Base-by-base conservation (phyloP, 306 rosid species). In the Cucurbita ficifolia region DNA sequence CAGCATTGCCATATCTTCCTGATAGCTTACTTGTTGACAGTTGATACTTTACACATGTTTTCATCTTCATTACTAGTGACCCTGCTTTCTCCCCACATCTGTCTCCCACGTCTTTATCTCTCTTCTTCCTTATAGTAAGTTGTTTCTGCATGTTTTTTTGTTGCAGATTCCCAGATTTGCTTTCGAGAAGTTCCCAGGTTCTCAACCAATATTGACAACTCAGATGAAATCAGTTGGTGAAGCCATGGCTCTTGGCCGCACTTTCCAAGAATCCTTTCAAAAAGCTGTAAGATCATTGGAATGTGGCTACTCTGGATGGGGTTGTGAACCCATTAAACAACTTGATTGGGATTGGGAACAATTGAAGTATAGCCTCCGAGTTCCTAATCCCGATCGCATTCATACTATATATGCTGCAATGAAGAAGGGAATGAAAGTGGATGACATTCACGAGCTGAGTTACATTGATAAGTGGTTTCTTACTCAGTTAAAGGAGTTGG, bases 201-300 rank as follows among this genome's bases (percentile, higher is more conserved):
- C 99, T 51, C 88, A 88, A 86, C 99, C 99, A 39, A 82, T 89
- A 68, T 77, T 95, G 81, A 95, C 99, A 0, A 95, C 99, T 8
- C 99, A 95, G 72, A 95, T 95, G 99, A 95, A 95, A 81, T 95
- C 97, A 16, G 99, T 95, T 38, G 99, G 99, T 9, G 97, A 91
- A 84, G 79, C 99, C 3, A 95, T 91, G 96, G 97, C 99, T 12
- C 80, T 95, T 14, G 97, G 99, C 42, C 82, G 96, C 57, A 91
- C 96, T 40, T 95, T 95, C 88, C 99, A 91, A 80, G 96, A 95
- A 86, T 91, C 96, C 39, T 91, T 91, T 78, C 99, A 91, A 77
- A 95, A 95, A 73, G 99, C 96, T 36, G 91, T 91, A 40, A 87
- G 99, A 57, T 91, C 99, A 49, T 82, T 91, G 77, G 99, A 95